Base-by-base conservation (phyloP, 371 early-diverging fungal genomes). In the Mortierella sp. region DNA sequence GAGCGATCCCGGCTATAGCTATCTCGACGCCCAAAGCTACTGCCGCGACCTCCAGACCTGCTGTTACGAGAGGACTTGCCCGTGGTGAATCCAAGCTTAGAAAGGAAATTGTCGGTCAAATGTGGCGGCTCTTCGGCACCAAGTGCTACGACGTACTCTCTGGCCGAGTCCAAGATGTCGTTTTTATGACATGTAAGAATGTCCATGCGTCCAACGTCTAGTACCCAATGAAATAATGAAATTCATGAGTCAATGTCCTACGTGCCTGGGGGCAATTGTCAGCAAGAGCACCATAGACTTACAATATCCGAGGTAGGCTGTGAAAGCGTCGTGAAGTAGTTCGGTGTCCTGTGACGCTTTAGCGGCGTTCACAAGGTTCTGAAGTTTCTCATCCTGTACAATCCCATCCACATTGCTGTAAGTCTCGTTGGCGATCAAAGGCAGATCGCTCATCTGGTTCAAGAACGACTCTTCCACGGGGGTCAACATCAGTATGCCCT, bases 401-500 rank as follows among this genome's bases (percentile, higher is more conserved):
- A 82, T 79, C 28, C 81, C 72, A 39, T 81, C 67, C 9, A 80
- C 51, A 31, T 82, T 43, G 54, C 80, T 74, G 18, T 76, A 67
- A 3, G 83, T 78, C 45, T 83, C 78, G 47, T 85, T 68, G 27
- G 61, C 53, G 27, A 59, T 72, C 53, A 84, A 67, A 27, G 82
- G 76, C 19, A 90, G 63, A 8, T 88, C 89, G 21, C 87, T 56
- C 80, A 88, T 82, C 43, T 59, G 52, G 9, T 80, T 67, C 64
- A 94, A 73, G 79, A 95, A 96, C 1, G 66, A 49, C 60, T 87
- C 78, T 72, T 99, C 99, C 60, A 93, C 88, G 12, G 93, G 93
- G 45, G 93, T 87, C 34, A 98, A 80, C 55, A 99, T 60, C 24
- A 96, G 81, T 26, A 97, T 73, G 23, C 95, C 95, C 64, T 92